These are phyloP conservation scores for Metschnikowia proteae DNA, from an alignment of 805 yeast species.

Conservation along the genomic window DNA sequence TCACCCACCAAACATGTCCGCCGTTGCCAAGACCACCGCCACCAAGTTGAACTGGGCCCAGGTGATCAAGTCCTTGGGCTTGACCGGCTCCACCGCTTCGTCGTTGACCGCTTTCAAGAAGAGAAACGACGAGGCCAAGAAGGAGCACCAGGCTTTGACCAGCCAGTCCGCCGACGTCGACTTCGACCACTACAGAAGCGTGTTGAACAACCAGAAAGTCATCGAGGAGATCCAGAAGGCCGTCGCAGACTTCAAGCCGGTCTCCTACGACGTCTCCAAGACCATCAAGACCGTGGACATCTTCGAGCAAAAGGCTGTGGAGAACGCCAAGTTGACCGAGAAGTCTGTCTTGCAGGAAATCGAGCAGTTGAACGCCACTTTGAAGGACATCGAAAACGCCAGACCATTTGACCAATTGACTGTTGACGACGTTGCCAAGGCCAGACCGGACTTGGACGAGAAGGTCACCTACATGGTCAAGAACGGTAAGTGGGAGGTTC, in stretches of 20 bases:
- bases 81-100: slow-evolving; percentile 88
- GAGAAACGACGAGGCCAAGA: slow-evolving; percentile 97
- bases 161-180: slow-evolving; percentile 76
- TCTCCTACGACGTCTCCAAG: slow-evolving; percentile 79
- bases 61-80: slow-evolving; percentile 81
- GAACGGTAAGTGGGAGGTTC: slow-evolving; percentile 97
- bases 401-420: slow-evolving; percentile 98
- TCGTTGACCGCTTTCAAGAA: slow-evolving; percentile 90
- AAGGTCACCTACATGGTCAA: slow-evolving; percentile 92
- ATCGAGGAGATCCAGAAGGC: slow-evolving; percentile 78
- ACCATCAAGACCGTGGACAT: slow-evolving; percentile 89
- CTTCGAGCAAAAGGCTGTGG: slow-evolving; percentile 92
- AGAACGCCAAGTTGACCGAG: slow-evolving; percentile 93
- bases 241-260: slow-evolving; percentile 73
- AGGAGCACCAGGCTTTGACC: slow-evolving; percentile 65
- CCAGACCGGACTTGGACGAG: slow-evolving; percentile 96
- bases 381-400: slow-evolving; percentile 91
- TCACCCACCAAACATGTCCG: slow-evolving; percentile 18
- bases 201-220: slow-evolving; percentile 76
- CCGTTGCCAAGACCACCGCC: slow-evolving; percentile 58
- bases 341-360: slow-evolving; percentile 82
- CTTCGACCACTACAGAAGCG: slow-evolving; percentile 72
- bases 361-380: slow-evolving; percentile 78
- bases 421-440: slow-evolving; percentile 89
- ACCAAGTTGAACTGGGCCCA: slow-evolving; percentile 94